Conservation (phyloP, 768 basidiomycete genomes). For the Phaffia australis region DNA sequence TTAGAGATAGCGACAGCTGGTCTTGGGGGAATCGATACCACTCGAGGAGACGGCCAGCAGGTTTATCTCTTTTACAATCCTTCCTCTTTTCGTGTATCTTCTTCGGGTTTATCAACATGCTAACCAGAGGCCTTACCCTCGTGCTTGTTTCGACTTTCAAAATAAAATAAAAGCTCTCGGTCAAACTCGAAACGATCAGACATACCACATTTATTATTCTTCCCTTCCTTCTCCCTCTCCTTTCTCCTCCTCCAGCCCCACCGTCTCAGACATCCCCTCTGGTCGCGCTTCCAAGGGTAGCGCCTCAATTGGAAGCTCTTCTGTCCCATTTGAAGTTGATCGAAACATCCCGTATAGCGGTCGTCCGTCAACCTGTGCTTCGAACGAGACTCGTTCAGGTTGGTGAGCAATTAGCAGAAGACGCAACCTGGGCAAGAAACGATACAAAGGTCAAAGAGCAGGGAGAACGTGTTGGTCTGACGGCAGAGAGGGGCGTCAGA, state of each 20-base stretch:
- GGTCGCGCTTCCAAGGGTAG: too few species aligned
- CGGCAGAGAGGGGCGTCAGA: not conserved
- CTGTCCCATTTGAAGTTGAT: slow-evolving; percentile 6
- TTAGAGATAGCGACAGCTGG: not conserved
- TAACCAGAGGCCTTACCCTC: not conserved
- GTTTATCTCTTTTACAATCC: not conserved
- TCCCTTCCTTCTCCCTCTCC: not conserved
- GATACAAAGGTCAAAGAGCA: not conserved
- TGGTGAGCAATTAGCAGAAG: not conserved
- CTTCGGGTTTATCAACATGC: too few species aligned
- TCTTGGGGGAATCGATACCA: not conserved
- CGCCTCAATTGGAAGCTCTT: not conserved
- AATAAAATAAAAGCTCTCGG: not conserved
- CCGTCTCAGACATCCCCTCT: not conserved
- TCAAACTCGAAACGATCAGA: not conserved
- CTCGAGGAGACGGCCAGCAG: not conserved
- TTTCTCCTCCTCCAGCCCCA: not conserved
- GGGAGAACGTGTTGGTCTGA: not conserved
- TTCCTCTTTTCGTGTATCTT: not conserved
- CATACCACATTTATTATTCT: not conserved
- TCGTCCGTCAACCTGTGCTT: not conserved
- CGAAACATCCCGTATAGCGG: not conserved
- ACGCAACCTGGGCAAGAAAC: not conserved
- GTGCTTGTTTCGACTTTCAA: not conserved
- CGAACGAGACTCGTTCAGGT: not conserved